Base-by-base conservation (phyloP, 805 yeast species). In the Pichia membranifaciens region DNA sequence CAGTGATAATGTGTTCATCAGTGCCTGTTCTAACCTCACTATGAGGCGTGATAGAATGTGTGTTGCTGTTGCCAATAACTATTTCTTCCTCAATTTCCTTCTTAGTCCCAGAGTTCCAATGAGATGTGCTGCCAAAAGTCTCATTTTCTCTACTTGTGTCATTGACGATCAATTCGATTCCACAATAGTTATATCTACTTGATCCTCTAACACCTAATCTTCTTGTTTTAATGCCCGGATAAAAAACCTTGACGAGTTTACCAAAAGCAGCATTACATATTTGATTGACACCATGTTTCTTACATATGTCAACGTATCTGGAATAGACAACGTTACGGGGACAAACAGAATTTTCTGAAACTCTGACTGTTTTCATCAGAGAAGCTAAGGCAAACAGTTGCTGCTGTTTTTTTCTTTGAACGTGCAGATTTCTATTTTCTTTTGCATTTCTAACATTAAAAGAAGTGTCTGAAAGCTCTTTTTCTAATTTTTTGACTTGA, bases 121-220 rank as follows among this genome's bases (percentile, higher is more conserved):
- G 4, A 6, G 17, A 13, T 12, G n/a, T 21, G n/a, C 28, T 33
- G 31, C 17, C 31, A 16, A n/a, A 16, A 10, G n/a, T 18, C 12
- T 39, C 42, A 20, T 20, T 12, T 20, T 40, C 36, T n/a, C 17
- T 6, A 10, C 17, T 16, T 31, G 28, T 9, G 17, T 40, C 43
- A 16, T n/a, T 31, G 17, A 4, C 69, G 38, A 65, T 58, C 22
- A 74, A 55, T 54, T 73, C 74, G 44, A 89, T 72, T 3, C 95
- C 95, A 64, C 91, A 84, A 59, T 87, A 88, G 61, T 87, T 95
- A 64, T 89, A 89, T 60, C 84, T 84, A 18, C 91, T 81, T 58
- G 82, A 84, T 2, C 90, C 90, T 43, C 95, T 72, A 62, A 82
- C 78, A 2, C 96, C 96, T 45, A 88, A 69, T 45, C 96, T 73